Conservation (phyloP, 345 rosid genomes). For the Salix purpurea region DNA sequence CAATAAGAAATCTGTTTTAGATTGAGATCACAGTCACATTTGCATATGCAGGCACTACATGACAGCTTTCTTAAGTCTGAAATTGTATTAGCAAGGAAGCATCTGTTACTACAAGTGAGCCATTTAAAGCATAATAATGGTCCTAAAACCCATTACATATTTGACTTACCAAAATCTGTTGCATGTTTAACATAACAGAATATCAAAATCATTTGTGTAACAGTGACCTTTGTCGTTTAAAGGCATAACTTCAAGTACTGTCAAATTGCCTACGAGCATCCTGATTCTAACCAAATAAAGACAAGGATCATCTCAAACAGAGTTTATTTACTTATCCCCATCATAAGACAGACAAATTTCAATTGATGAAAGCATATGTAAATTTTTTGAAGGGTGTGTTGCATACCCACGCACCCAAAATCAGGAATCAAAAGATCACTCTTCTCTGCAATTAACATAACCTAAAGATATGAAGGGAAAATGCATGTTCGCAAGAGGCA, state of each 20-base stretch:
- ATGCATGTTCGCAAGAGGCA: background rate
- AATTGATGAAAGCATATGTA: background rate
- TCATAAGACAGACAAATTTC: background rate
- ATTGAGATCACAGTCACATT: background rate
- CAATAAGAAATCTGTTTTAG: background rate
- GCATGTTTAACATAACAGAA: background rate
- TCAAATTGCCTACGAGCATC: background rate
- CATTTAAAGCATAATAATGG: background rate
- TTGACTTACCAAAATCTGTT: background rate
- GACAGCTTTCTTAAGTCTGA: background rate
- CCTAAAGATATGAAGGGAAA: background rate
- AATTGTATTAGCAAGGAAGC: background rate
- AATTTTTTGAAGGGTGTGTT: background rate
- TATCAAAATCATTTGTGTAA: background rate
- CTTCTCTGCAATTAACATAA: background rate
- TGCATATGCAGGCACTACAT: background rate
- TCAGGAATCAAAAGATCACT: background rate
- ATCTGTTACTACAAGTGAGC: background rate
- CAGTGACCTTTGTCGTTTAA: background rate
- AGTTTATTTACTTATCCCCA: background rate
- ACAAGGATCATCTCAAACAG: background rate
- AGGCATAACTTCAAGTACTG: background rate
- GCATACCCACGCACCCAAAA: background rate
- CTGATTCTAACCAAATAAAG: background rate
- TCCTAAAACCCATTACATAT: background rate